These are phyloP conservation scores for Eragrostis curvula DNA, from an alignment of 176 grass and related monocot species.

Conservation along the genomic window DNA sequence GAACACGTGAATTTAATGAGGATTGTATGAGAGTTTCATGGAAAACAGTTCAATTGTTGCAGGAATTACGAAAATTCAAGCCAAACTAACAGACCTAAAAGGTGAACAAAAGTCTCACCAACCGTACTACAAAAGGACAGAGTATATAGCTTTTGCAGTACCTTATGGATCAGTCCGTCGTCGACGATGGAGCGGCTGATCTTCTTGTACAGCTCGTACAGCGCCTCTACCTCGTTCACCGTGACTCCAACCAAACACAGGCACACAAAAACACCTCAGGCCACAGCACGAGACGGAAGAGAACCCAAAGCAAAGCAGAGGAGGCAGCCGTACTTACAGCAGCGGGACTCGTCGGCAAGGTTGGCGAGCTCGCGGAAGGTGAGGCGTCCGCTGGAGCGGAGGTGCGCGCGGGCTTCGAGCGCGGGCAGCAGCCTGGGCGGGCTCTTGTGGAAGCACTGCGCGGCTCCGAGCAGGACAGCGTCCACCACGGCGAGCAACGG, in stretches of 20 bases:
- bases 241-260: constrained; percentile 44
- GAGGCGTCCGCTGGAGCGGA: neutral
- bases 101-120: neutral
- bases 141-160: neutral
- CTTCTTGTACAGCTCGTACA: constrained; percentile 61
- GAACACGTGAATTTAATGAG: neutral
- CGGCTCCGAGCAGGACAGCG: constrained; percentile 27
- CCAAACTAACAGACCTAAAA: neutral
- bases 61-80: neutral
- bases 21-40: neutral
- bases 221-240: constrained; percentile 63
- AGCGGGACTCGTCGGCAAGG: constrained; percentile 56
- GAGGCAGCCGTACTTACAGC: constrained; percentile 42
- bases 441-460: constrained; percentile 51
- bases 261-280: neutral
- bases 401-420: neutral
- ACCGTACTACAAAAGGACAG: neutral
- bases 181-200: constrained; percentile 59
- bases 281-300: neutral
- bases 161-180: constrained; percentile 62
- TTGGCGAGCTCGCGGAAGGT: constrained; percentile 33
- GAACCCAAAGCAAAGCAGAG: neutral
- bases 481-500: constrained; percentile 54
- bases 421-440: constrained; percentile 19
- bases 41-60: neutral